Evolutionary conservation across 2,329 filamentous ascomycete genomes (phyloP).

Genomic region (Trichoderma breve): DNA sequence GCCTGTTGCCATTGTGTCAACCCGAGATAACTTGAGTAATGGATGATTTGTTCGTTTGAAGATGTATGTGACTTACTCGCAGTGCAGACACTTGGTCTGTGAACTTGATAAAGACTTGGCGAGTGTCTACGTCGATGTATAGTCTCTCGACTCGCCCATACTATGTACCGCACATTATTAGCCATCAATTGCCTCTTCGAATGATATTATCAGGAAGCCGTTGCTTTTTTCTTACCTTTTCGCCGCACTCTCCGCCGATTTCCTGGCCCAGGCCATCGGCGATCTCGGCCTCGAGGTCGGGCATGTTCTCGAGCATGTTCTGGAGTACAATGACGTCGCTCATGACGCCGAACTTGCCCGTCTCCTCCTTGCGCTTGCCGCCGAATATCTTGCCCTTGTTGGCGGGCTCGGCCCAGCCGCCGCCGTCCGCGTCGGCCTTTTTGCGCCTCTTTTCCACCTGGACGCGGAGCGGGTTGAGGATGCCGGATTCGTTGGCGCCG

Average conservation of each 20-base stretch:
- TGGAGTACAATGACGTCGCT: conserved; percentile 78
- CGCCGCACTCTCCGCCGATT: conserved; percentile 89
- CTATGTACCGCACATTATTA: conserved; percentile 38
- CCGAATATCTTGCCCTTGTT: conserved; percentile 79
- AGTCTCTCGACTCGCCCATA: conserved; percentile 82
- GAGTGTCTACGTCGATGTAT: conserved; percentile 63
- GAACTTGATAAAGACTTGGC: conserved; percentile 89
- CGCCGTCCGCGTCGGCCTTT: conserved; percentile 72
- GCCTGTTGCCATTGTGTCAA: conserved; percentile 52
- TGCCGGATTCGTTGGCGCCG: conserved; percentile 77
- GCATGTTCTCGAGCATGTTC: conserved; percentile 83
- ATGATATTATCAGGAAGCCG: neutral
- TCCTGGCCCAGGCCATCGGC: conserved; percentile 78
- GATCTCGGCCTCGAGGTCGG: conserved; percentile 73
- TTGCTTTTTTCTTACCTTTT: conserved; percentile 54
- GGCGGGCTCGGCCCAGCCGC: conserved; percentile 69
- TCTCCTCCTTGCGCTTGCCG: conserved; percentile 56
- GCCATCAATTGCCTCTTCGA: neutral
- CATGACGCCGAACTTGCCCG: conserved; percentile 65
- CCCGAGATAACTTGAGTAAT: neutral
- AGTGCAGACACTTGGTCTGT: conserved; percentile 80
- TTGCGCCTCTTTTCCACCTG: conserved; percentile 85
- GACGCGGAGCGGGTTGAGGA: conserved; percentile 77
- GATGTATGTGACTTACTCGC: conserved; percentile 57
- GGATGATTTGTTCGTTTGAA: neutral